Evolutionary conservation across 2,329 filamentous ascomycete species (phyloP).

Genomic region (Stagonosporopsis tanaceti): DNA sequence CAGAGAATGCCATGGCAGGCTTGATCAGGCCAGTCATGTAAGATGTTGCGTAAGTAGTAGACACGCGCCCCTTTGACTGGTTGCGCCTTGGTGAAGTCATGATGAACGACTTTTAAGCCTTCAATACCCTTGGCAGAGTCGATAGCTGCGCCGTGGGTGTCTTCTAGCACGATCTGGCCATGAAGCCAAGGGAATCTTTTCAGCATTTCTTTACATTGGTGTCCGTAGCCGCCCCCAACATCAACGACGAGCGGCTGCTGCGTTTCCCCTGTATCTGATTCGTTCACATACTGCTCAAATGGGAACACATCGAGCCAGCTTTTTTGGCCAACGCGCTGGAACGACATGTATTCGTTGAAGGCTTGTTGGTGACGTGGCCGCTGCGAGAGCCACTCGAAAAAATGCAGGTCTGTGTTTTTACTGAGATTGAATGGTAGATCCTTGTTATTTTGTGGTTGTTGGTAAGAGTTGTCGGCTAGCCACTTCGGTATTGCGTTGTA

Average conservation of each 20-base stretch:
- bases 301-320: constrained; percentile 2
- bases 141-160: neutral
- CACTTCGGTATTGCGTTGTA: constrained; percentile 2
- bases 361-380: neutral
- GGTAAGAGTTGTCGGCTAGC: neutral
- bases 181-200: neutral
- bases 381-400: no score
- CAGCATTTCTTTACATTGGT: neutral
- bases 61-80: constrained; percentile 1
- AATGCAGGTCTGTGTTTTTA: no score
- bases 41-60: neutral
- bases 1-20: neutral
- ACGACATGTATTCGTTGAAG: constrained; percentile 4
- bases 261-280: neutral
- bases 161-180: neutral
- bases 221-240: neutral
- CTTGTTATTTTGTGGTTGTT: neutral
- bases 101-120: neutral
- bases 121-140: neutral
- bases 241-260: neutral
- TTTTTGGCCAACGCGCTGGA: neutral
- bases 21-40: neutral
- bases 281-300: neutral
- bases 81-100: constrained; percentile 2
- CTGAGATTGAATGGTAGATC: no score